Evolutionary conservation across 305 asterid genomes (phyloP).

Genomic region (Plantago coronopus): DNA sequence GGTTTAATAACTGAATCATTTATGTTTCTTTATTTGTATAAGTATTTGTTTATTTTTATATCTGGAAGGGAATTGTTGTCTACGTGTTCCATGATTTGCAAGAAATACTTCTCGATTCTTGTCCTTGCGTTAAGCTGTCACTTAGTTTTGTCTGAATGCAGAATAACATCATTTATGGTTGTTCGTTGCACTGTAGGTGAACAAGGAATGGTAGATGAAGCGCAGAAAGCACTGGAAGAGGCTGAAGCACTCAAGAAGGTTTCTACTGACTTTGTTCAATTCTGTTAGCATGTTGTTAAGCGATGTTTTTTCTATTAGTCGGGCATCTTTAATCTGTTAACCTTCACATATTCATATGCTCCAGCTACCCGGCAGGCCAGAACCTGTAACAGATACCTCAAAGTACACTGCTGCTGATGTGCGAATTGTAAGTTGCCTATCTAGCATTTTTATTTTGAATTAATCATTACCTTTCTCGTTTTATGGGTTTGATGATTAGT

Average conservation of each 20-base stretch:
- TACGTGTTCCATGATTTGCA: neutral
- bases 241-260: constrained; percentile 95
- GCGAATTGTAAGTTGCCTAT: constrained; percentile 60
- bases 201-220: constrained; percentile 91
- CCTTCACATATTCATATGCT: constrained; percentile 5
- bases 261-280: neutral
- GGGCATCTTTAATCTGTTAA: neutral
- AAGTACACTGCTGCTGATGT: constrained; percentile 93
- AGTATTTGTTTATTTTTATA: too few relatives aligned
- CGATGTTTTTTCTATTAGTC: neutral
- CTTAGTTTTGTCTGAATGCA: neutral
- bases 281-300: constrained; percentile 9
- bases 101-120: neutral
- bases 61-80: neutral
- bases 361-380: constrained; percentile 75
- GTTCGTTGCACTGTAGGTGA: constrained; percentile 50
- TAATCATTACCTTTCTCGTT: neutral
- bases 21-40: too few relatives aligned
- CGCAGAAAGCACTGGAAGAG: constrained; percentile 83
- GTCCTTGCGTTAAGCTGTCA: neutral
- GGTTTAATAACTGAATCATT: neutral
- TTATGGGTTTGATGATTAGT: neutral
- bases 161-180: neutral
- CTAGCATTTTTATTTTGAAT: constrained; percentile 2
- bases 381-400: constrained; percentile 51